Conservation (phyloP, 345 rosid genomes). For the Populus euphratica region DNA sequence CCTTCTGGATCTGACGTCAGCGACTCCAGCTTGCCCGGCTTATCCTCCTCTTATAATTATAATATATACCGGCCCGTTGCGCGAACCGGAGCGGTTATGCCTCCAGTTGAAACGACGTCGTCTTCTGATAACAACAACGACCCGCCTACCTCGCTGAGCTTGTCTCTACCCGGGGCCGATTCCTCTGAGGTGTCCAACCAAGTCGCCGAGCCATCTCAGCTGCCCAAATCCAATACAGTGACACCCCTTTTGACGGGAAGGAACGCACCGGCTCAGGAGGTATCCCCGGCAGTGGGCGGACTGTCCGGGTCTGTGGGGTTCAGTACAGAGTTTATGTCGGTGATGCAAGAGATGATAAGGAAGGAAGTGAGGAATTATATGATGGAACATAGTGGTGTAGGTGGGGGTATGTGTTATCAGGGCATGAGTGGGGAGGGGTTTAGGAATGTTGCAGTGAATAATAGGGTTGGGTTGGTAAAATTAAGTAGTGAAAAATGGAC, state of each 20-base stretch:
- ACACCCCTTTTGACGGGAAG: not conserved
- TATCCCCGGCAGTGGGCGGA: not conserved
- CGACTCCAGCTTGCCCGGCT: constrained; percentile 53
- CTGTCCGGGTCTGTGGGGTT: constrained; percentile 51
- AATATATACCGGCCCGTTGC: constrained; percentile 46
- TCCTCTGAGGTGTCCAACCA: constrained; percentile 38
- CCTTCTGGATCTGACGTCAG: constrained; percentile 80
- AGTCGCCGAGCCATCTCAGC: constrained; percentile 9
- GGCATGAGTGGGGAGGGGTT: constrained; percentile 52
- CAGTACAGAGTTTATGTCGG: constrained; percentile 63
- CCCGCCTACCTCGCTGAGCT: constrained; percentile 63
- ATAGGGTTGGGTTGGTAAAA: constrained; percentile 52
- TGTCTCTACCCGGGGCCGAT: constrained; percentile 63
- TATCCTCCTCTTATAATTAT: constrained; percentile 22
- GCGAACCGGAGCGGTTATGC: constrained; percentile 44
- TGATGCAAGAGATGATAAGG: constrained; percentile 91
- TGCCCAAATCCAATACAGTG: not conserved
- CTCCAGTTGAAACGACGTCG: constrained; percentile 37
- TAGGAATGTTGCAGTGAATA: constrained; percentile 50
- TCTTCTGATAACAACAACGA: constrained; percentile 33
- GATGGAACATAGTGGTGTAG: constrained; percentile 44
- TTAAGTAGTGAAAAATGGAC: constrained; percentile 33
- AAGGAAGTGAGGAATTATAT: constrained; percentile 80
- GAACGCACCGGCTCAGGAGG: not conserved
- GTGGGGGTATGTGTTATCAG: constrained; percentile 47